Evolutionary conservation across 2,329 filamentous ascomycete species (phyloP), one percentile per base, ranked within the genome.

Genomic region (Nothophoma quercina): DNA sequence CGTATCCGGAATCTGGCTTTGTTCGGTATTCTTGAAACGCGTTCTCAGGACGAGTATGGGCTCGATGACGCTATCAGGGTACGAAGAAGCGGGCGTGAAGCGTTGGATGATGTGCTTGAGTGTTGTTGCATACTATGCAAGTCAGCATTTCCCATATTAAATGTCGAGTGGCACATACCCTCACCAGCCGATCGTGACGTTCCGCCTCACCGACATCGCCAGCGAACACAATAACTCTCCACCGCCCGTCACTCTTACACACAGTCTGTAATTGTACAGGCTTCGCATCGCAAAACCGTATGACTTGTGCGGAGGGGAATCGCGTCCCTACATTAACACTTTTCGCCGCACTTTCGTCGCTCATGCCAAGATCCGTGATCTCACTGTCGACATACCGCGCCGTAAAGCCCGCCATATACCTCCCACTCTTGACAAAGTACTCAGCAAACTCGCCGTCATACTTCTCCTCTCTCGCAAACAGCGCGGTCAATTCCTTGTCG

Each of bases 371-470:
- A 9, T 72, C 72, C 1, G 79, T 82, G 7, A 86, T 75, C 0
- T 64, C 49, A 0, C 81, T 85, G 19, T 77, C 74, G 2, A 78
- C 76, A 58, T 89, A 88, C 42, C 73, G 74, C 1, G 80, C 78
- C 0, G 80, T 84, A 51, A 86, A 75, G 0, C 86, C 86, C 1
- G 86, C 85, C 0, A 81, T 88, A 60, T 85, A 88, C 47, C 79
- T 73, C 0, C 81, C 83, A 1, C 83, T 78, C 64, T 82, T 78
- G 35, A 83, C 74, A 48, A 88, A 87, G n/a, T 81, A 78, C 35
- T 83, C 76, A 6, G 78, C 77, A 58, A 88, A 85, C 28, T 82
- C 74, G 2, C 80, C 77, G 0, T 7, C 79, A 2, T 76, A 75
- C 12, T 77, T 70, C 9, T 79, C 68, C 23, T 78, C 75, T 0